These are phyloP conservation scores for Lachnellula occidentalis DNA, from an alignment of 2,329 filamentous ascomycete species.

Conservation along the genomic window DNA sequence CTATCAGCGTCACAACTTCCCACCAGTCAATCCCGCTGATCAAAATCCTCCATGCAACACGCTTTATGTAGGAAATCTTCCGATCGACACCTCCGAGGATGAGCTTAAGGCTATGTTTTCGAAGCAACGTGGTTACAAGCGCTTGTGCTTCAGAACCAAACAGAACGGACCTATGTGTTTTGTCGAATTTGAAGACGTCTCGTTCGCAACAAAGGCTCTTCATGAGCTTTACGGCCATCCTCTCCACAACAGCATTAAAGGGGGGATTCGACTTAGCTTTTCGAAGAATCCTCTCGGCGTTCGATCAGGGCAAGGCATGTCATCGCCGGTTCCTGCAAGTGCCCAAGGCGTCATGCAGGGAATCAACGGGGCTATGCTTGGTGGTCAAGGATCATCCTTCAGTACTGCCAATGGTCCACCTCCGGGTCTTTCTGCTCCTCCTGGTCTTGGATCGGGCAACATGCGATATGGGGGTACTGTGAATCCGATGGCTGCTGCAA, in stretches of 20 bases:
- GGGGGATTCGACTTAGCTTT: conserved; percentile 91
- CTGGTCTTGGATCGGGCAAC: conserved; percentile 51
- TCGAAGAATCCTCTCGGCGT: conserved; percentile 96
- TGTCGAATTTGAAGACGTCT: conserved; percentile 93
- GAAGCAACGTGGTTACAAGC: conserved; percentile 90
- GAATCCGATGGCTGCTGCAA: conserved; percentile 20
- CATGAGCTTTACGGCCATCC: conserved; percentile 83
- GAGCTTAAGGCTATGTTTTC: conserved; percentile 92
- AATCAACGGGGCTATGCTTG: conserved; percentile 53
- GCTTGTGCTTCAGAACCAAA: conserved; percentile 91
- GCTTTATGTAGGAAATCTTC: conserved; percentile 94
- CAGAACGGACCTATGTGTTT: conserved; percentile 97
- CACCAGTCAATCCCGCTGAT: conserved; percentile 87
- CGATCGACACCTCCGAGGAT: conserved; percentile 87
- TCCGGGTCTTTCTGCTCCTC: conserved; percentile 72
- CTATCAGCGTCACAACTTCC: conserved; percentile 63
- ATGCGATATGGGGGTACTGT: conserved; percentile 24
- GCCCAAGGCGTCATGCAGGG: conserved; percentile 44
- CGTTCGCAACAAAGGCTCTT: conserved; percentile 85
- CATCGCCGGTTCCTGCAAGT: conserved; percentile 34
- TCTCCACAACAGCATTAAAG: conserved; percentile 88
- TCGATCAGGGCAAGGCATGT: conserved; percentile 61
- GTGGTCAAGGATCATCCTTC: conserved; percentile 26
- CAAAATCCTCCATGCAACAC: conserved; percentile 98
- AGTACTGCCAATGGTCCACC: conserved; percentile 59